Base-by-base conservation (phyloP, 495 filamentous ascomycete species). In the Penicillium samsonianum region DNA sequence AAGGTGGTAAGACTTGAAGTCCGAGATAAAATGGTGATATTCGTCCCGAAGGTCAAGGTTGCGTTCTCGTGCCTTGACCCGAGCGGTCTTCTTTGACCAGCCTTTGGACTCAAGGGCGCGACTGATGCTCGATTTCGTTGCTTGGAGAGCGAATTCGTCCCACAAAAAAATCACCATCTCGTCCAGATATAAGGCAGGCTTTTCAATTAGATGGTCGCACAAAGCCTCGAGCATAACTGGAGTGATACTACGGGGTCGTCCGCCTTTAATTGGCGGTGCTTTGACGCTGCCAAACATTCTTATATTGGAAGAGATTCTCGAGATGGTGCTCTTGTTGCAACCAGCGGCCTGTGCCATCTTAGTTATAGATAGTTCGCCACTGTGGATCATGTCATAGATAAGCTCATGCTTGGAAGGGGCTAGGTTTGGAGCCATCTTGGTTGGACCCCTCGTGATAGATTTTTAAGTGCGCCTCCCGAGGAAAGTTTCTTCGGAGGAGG, bases 291-390 rank as follows among this genome's bases (percentile, higher is more conserved):
- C 60, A 57, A 67, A 71, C 20, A 54, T 54, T 20, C 55, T 49
- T 55, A 74, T 53, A 55, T 69, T 72, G 25, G 62, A 65, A 40
- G 47, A 55, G 45, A 67, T 64, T 45, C 50, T 53, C 51, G 25
- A 31, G 59, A 74, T 59, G 10, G 60, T 62, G 19, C 60, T 57
- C 22, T 45, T 54, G 41, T 57, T 63, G 54, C 17, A 65, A 14
- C 51, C 45, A 61, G 58, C 33, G 12, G 53, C 35, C 44, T 47
- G 8, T 51, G 59, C 58, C 40, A 64, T 64, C 53, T 58, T 6
- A 1, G 57, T 37, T 28, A 50, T 45, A 56, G 57, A 47, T 37
- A 50, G 50, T 35, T 61, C 48, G 7, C 55, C 28, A 42, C 54
- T 58, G 20, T 47, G 26, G 25, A 58, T 59, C 46, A 59, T 61